Evolutionary conservation across 495 filamentous ascomycete species (phyloP), one percentile per base, ranked within the genome.

Genomic region (Neurospora terricola): DNA sequence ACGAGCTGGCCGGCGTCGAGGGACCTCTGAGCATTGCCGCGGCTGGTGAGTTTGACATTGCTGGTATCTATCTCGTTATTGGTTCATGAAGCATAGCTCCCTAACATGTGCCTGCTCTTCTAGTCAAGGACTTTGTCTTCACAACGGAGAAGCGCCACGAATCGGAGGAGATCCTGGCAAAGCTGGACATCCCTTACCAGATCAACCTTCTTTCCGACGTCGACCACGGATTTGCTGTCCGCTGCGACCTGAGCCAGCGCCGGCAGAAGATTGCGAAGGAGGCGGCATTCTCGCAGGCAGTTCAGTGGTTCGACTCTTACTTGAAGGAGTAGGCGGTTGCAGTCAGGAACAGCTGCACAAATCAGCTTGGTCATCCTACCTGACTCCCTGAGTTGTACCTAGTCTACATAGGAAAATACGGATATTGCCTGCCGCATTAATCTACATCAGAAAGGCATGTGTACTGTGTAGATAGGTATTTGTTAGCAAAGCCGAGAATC

Each of bases 131-230:
- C 34, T 42, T 73, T 39, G 69, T 73, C 21, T 73, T 73, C 16
- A 73, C 72, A 11, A 43, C 16, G 10, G 72, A 73, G 72, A 27
- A 69, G 38, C 9, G 72, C 38, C 59, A 69, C 12, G 21, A 48
- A 30, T 69, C 72, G 10, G 72, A 73, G 68, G 72, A 69, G 72
- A 73, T 73, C 30, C 38, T 73, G 66, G 37, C 30, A 14, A 73
- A 73, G 23, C 69, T 69, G 66, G 72, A 68, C 34, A 68, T 69
- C 39, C 62, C 69, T n/a, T 73, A 68, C 62, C 69, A 68, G 38
- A 73, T 73, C 38, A 34, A 23, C 27, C 38, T 73, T 7, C 40
- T 43, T n/a, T 43, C 62, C 62, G 62, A 48, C 8, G 72, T 73
- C 30, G 23, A 39, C 39, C 72, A 73, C 54, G 72, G 72, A 4